Percentiles rank a stretch among this genome's conserved stretches.
phyloP scores from a whole-genome alignment of 83 land plant species.

The Diphasiastrum complanatum region DNA sequence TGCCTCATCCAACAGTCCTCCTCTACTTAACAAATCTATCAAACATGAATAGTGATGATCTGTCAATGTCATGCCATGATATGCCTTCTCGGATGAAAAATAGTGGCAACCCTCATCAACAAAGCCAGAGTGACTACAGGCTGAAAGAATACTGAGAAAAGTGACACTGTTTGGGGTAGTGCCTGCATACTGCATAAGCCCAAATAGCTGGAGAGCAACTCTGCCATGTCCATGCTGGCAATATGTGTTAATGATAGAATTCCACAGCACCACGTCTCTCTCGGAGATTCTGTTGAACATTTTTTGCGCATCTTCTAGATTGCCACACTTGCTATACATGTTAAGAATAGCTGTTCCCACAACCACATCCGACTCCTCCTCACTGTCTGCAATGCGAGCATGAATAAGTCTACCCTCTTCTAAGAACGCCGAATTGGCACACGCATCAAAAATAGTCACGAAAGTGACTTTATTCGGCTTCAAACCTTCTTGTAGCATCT shows the following conservation, averaged over 20 bases:
- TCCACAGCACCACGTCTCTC: constrained; percentile 5
- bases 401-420: background rate
- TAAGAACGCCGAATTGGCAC: background rate
- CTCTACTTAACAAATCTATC: constrained; percentile 7
- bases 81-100: background rate
- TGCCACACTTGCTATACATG: constrained; percentile 17
- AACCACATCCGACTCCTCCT: background rate
- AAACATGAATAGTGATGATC: constrained; percentile 9
- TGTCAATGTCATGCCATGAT: background rate
- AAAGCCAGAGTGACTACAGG: constrained; percentile 5
- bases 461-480: constrained; percentile 9
- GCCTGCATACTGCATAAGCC: background rate
- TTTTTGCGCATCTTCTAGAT: background rate
- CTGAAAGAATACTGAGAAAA: background rate
- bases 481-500: constrained; percentile 3
- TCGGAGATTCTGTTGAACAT: background rate
- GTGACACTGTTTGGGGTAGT: background rate
- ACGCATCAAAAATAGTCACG: constrained; percentile 7
- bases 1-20: constrained; percentile 9
- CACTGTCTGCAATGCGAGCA: background rate
- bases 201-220: too few relatives aligned
- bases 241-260: too few relatives aligned
- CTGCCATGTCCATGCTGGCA: too few relatives aligned
- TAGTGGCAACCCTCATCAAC: background rate
- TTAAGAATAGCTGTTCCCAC: constrained; percentile 7